A percentile compares a stretch with the other conserved stretches of the same genome.
phyloP scores from a whole-genome alignment of 768 basidiomycete species.

The Tricholoma hemisulphureum region DNA sequence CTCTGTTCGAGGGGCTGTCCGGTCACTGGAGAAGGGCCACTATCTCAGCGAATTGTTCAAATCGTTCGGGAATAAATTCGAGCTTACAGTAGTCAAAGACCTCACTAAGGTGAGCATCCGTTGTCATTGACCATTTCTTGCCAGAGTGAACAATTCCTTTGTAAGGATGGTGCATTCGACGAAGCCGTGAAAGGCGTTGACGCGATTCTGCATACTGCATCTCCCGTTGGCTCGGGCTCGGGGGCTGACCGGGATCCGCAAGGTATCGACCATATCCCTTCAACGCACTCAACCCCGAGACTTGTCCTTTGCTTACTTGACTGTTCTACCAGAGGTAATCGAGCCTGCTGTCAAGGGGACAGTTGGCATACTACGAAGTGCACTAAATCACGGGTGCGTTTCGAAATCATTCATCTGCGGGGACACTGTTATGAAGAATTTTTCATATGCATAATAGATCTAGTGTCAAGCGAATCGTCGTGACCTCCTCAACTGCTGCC shows the following conservation, averaged over 20 bases:
- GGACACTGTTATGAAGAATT: background rate
- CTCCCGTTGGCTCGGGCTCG: slow-evolving; percentile 51
- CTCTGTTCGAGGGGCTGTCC: slow-evolving; percentile 27
- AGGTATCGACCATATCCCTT: background rate
- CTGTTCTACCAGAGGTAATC: slow-evolving; percentile 47
- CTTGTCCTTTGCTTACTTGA: background rate
- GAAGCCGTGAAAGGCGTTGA: slow-evolving; percentile 76
- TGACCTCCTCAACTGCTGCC: slow-evolving; percentile 63
- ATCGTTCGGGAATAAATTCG: slow-evolving; percentile 25
- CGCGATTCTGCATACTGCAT: slow-evolving; percentile 68
- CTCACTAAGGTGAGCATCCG: slow-evolving; percentile 18
- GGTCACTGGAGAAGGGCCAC: slow-evolving; percentile 23
- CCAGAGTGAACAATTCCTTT: background rate
- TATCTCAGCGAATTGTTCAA: slow-evolving; percentile 21
- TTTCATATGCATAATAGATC: slow-evolving; percentile 25
- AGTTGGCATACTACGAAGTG: slow-evolving; percentile 53
- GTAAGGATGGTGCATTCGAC: slow-evolving; percentile 68
- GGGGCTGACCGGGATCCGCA: slow-evolving; percentile 33
- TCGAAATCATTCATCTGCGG: background rate
- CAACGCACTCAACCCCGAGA: no score
- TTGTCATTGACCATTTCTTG: background rate
- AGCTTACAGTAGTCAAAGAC: slow-evolving; percentile 25
- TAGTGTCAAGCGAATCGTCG: slow-evolving; percentile 61
- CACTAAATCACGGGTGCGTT: slow-evolving; percentile 48
- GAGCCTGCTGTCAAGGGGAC: slow-evolving; percentile 72